These are phyloP conservation scores for Alternaria brassicicola DNA, from an alignment of 2,329 filamentous ascomycete genomes.

Conservation along the genomic window DNA sequence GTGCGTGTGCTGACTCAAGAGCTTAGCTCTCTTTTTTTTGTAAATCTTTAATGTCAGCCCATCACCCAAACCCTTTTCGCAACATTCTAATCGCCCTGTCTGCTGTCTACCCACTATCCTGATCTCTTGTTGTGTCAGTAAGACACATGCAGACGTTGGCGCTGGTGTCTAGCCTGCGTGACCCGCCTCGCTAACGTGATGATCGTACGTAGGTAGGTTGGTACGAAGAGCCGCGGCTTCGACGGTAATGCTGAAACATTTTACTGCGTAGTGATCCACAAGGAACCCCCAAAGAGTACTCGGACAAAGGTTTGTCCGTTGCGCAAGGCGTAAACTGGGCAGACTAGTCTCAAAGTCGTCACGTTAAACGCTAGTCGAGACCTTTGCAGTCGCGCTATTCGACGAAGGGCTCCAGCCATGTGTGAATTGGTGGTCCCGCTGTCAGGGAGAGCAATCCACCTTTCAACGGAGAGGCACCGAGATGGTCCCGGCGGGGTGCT, in stretches of 20 bases:
- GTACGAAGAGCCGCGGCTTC: background rate
- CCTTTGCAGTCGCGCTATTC: background rate
- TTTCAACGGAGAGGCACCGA: background rate
- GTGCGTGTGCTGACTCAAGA: background rate
- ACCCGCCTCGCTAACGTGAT: slow-evolving; percentile 3
- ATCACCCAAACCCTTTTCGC: background rate
- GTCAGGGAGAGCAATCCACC: background rate
- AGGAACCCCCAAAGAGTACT: background rate
- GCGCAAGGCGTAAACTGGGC: background rate
- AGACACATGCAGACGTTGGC: background rate
- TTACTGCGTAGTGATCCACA: background rate
- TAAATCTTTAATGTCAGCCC: background rate
- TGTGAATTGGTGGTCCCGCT: background rate
- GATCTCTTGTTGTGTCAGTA: background rate
- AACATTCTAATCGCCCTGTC: slow-evolving; percentile 1
- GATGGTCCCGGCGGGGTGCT: background rate
- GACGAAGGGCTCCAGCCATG: background rate
- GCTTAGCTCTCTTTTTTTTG: background rate
- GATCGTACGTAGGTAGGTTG: background rate
- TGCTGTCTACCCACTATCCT: background rate
- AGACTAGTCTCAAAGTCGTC: background rate
- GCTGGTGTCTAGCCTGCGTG: background rate
- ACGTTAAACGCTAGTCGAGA: slow-evolving; percentile 11
- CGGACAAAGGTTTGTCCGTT: background rate
- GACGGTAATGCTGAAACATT: background rate